Evolutionary conservation across 257 asterid genomes (phyloP).

Genomic region (Echium plantagineum): DNA sequence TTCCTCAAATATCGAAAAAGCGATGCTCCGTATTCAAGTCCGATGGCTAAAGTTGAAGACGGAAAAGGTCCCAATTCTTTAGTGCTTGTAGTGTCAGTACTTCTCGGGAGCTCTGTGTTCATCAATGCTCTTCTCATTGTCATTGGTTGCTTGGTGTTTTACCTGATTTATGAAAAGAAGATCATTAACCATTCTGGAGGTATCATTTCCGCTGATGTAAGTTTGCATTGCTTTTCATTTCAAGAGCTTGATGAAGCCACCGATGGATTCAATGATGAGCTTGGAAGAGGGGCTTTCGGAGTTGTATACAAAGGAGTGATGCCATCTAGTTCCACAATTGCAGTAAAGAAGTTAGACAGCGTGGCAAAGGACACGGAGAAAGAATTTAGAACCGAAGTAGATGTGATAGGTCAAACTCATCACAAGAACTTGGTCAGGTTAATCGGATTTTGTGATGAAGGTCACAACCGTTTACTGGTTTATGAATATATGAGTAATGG

Average conservation of each 20-base stretch:
- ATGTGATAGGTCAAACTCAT: no score
- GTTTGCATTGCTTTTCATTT: conserved; percentile 13
- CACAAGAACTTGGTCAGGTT: no score
- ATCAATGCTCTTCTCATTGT: conserved; percentile 21
- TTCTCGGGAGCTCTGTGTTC: conserved; percentile 40
- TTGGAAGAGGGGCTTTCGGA: no score
- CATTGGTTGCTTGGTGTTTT: conserved; percentile 17
- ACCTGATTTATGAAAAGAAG: conserved; percentile 12
- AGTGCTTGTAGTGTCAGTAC: conserved; percentile 26
- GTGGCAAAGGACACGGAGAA: conserved; percentile 10
- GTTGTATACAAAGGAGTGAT: no score
- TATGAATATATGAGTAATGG: no score
- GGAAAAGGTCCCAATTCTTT: no score
- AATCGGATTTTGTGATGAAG: no score
- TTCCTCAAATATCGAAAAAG: no score
- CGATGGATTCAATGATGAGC: no score
- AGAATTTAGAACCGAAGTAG: no score
- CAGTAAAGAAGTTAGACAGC: conserved; percentile 24
- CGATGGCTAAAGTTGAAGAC: conserved; percentile 1
- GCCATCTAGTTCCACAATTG: conserved; percentile 5
- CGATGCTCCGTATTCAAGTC: conserved; percentile 13
- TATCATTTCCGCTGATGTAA: neutral
- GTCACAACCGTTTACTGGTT: no score
- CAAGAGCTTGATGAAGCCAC: no score
- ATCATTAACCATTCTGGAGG: neutral